Base-by-base conservation (phyloP, 2,329 filamentous ascomycete genomes). In the Metarhizium guizhouense region DNA sequence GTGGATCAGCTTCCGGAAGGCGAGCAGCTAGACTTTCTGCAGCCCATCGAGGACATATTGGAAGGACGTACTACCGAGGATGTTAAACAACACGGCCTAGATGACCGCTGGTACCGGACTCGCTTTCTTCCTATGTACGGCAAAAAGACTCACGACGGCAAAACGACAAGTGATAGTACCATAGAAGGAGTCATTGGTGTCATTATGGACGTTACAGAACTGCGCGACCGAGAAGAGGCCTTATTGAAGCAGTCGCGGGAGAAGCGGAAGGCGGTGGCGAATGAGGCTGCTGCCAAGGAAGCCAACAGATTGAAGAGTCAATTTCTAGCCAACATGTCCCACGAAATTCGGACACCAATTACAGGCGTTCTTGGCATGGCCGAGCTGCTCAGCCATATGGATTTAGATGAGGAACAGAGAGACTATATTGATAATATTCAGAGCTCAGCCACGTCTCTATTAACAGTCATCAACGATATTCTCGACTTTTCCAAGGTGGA, bases 381-480 rank as follows among this genome's bases (percentile, higher is more conserved):
- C 1, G 87, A 92, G 62, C 74, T 93, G 8, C 72, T 92, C 7
- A 74, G 85, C 34, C 86, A 89, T 58, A 87, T 84, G 65, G 71
- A 81, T 16, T 70, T 92, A 29, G 78, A 84, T 54, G 76, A 80
- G n/a, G 87, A 91, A 61, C 86, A 90, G 63, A 77, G 80, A 56
- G 87, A 91, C 56, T 88, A 84, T 58, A 85, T 87, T 3, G 86
- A 90, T 61, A 90, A 90, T 58, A 89, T 93, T 6, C 85, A 89
- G 63, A 80, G 86, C 53, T 92, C 87, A 6, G 88, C 87, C 0
- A 91, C 93, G 60, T 90, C 88, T 2, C 73, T 95, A 3, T 75
- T 95, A 20, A 93, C 89, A 0, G 87, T 95, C 45, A 95, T 95
- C 70, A 95, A 95, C 64, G 90, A 95, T 64, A 95, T 95, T 55